Evolutionary conservation across 106 monocot species (phyloP).

Genomic region (Cymbidium sinense): DNA sequence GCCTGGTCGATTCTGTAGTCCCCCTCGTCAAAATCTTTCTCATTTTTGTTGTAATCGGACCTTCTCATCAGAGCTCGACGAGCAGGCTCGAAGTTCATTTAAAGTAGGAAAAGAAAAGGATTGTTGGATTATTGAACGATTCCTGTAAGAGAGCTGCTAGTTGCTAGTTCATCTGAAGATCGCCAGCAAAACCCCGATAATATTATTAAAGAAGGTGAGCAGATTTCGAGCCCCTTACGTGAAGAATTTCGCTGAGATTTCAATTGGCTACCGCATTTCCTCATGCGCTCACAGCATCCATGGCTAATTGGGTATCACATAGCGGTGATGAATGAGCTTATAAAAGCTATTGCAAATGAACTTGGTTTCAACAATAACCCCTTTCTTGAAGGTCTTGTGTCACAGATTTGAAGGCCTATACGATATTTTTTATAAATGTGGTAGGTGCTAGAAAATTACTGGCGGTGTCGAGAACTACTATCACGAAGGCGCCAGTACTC

Average conservation of each 20-base stretch:
- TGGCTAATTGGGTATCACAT: slow-evolving; percentile 92
- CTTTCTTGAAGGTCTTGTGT: slow-evolving; percentile 88
- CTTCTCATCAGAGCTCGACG: no score
- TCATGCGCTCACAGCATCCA: slow-evolving; percentile 69
- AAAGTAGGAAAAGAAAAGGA: slow-evolving; percentile 1
- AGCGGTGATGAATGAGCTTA: slow-evolving; percentile 95
- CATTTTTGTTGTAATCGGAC: no score
- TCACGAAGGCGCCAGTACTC: no score
- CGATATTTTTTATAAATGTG: no score
- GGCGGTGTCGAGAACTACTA: no score
- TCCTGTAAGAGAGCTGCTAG: neutral
- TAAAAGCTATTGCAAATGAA: slow-evolving; percentile 65
- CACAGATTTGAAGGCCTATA: no score
- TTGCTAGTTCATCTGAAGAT: neutral
- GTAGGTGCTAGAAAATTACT: no score
- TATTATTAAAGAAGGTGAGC: neutral
- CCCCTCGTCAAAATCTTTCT: no score
- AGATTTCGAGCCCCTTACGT: neutral
- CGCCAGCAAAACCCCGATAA: neutral
- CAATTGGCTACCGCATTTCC: slow-evolving; percentile 78
- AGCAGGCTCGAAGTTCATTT: neutral
- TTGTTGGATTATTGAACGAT: neutral
- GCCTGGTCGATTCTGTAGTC: no score
- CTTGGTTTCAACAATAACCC: slow-evolving; percentile 80
- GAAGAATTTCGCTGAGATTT: slow-evolving; percentile 22